These are phyloP conservation scores for Leccinum disarticulatum DNA, from an alignment of 768 basidiomycete species.

Conservation along the genomic window DNA sequence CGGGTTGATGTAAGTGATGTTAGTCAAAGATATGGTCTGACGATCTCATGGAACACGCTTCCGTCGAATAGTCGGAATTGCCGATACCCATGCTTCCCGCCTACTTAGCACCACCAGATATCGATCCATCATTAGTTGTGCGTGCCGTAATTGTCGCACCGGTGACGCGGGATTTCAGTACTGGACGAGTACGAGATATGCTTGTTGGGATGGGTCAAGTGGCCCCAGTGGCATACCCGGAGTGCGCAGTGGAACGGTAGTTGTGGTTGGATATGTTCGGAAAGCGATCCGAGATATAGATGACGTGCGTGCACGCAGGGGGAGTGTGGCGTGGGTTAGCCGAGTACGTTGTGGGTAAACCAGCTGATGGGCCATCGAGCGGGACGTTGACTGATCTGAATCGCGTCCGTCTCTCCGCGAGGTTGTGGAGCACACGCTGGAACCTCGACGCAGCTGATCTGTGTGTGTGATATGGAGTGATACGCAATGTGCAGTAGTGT, in stretches of 20 bases:
- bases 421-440: conserved; percentile 31
- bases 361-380: conserved; percentile 9
- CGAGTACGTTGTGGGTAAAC: conserved; percentile 28
- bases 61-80: conserved; percentile 35
- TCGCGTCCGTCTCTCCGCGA: conserved; percentile 20
- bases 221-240: conserved; percentile 23
- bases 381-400: conserved; percentile 15
- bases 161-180: conserved; percentile 45
- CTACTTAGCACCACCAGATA: conserved; percentile 38
- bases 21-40: conserved; percentile 5
- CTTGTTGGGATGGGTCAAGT: conserved; percentile 23
- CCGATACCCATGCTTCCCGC: conserved; percentile 45
- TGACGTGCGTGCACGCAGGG: conserved; percentile 21
- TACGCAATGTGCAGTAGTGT: conserved; percentile 4
- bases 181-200: conserved; percentile 22
- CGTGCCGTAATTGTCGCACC: conserved; percentile 53
- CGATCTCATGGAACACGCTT: conserved; percentile 18
- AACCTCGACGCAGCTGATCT: conserved; percentile 27
- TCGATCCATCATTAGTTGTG: conserved; percentile 48
- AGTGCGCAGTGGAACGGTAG: conserved; percentile 7
- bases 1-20: conserved; percentile 38
- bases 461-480: conserved; percentile 21
- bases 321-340: conserved; percentile 24
- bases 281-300: conserved; percentile 19
- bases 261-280: conserved; percentile 11